Percentiles rank a stretch among this genome's conserved stretches.
Conservation (phyloP, 1,139 yeast species). For the Scheffersomyces stambukii region DNA sequence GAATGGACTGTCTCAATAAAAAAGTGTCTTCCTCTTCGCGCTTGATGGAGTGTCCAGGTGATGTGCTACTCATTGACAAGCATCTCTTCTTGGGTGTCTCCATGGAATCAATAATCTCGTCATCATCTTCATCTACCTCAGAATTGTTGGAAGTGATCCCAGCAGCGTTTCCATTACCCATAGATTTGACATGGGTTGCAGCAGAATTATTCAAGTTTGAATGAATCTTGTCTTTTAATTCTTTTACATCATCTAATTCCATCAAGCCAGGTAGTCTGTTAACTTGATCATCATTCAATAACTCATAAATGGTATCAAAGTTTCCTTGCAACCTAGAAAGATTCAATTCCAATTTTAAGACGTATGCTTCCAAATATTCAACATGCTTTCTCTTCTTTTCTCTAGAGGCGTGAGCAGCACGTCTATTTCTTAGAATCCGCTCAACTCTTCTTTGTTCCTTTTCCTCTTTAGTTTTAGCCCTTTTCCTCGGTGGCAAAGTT, state of each 20-base stretch:
- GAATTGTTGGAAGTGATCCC: slow-evolving; percentile 5
- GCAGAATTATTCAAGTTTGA: slow-evolving; percentile 21
- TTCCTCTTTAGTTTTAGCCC: slow-evolving; percentile 95
- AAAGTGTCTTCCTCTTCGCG: slow-evolving; percentile 1
- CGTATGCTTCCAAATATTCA: slow-evolving; percentile 73
- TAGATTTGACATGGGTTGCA: slow-evolving; percentile 5
- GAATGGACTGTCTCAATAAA: not conserved
- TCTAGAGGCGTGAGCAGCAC: slow-evolving; percentile 96
- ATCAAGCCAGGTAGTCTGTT: slow-evolving; percentile 12
- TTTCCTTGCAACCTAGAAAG: slow-evolving; percentile 21
- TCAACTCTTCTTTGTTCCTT: slow-evolving; percentile 95
- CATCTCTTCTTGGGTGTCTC: slow-evolving; percentile 10
- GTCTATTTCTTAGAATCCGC: slow-evolving; percentile 86
- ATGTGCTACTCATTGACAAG: too few relatives aligned
- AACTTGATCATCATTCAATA: slow-evolving; percentile 14
- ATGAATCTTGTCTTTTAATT: slow-evolving; percentile 32
- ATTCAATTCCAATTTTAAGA: slow-evolving; percentile 44
- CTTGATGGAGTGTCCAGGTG: too few relatives aligned
- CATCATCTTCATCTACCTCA: slow-evolving; percentile 14
- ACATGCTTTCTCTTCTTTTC: slow-evolving; percentile 94
- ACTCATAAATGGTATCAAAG: slow-evolving; percentile 15
- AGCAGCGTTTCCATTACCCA: slow-evolving; percentile 3
- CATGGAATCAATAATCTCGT: slow-evolving; percentile 1
- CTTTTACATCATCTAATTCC: slow-evolving; percentile 22
- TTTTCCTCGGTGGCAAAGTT: slow-evolving; percentile 85